A percentile compares a stretch with the other conserved stretches of the same genome.
These are phyloP conservation scores for Ephemerocybe angulata DNA, from an alignment of 768 basidiomycete genomes.

Conservation along the genomic window DNA sequence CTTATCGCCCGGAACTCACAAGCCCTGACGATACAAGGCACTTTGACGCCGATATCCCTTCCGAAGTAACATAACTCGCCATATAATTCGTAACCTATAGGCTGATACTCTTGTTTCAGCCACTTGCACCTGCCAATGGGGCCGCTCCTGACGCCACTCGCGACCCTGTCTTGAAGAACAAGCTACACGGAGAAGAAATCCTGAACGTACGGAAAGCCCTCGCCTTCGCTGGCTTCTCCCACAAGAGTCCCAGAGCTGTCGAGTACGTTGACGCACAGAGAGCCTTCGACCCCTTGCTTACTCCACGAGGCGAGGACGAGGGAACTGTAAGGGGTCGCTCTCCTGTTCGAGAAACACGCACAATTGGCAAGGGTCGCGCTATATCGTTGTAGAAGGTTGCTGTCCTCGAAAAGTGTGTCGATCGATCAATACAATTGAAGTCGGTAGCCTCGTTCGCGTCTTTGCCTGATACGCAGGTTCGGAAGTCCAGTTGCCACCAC, in stretches of 20 bases:
- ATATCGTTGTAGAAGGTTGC: constrained; percentile 67
- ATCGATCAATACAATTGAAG: constrained; percentile 21
- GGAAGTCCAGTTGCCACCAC: not conserved
- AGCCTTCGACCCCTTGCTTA: constrained; percentile 58
- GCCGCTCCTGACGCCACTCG: constrained; percentile 79
- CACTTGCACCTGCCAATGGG: constrained; percentile 85
- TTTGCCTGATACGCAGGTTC: not conserved
- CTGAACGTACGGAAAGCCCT: constrained; percentile 87
- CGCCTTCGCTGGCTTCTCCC: constrained; percentile 89
- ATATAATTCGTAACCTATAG: constrained; percentile 20
- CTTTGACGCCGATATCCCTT: constrained; percentile 91
- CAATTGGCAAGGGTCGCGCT: constrained; percentile 69
- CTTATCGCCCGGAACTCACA: constrained; percentile 82
- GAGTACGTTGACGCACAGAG: constrained; percentile 73
- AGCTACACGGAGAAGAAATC: constrained; percentile 80
- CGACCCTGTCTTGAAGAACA: constrained; percentile 85
- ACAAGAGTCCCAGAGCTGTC: constrained; percentile 81
- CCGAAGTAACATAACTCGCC: constrained; percentile 58
- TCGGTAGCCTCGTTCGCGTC: not conserved
- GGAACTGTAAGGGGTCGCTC: constrained; percentile 61
- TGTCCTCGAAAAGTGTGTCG: not conserved
- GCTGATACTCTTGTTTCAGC: constrained; percentile 49
- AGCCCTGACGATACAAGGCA: constrained; percentile 88
- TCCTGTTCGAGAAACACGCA: constrained; percentile 56
- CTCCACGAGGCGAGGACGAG: constrained; percentile 40